These are phyloP conservation scores for Paramyrothecium sp. DNA, from an alignment of 2,329 filamentous ascomycete species.

Conservation along the genomic window DNA sequence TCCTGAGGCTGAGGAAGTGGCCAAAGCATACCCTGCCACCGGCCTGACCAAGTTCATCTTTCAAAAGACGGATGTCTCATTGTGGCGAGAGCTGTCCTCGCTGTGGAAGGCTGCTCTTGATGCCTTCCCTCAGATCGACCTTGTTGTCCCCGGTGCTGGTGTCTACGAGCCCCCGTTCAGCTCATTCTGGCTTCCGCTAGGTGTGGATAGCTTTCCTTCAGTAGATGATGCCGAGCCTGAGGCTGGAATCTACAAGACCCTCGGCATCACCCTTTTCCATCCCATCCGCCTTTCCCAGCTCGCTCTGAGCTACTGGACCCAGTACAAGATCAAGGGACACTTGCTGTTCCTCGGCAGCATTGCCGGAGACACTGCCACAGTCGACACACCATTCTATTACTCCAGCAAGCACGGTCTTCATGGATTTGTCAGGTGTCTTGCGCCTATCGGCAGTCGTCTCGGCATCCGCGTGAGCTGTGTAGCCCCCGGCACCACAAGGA, in stretches of 20 bases:
- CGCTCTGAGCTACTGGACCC: constrained; percentile 35
- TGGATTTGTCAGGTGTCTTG: constrained; percentile 31
- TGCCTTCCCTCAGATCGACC: constrained; percentile 28
- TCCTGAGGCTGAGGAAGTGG: constrained; percentile 29
- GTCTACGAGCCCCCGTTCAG: constrained; percentile 34
- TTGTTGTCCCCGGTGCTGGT: constrained; percentile 35
- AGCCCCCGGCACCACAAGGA: not conserved
- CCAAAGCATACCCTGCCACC: constrained; percentile 23
- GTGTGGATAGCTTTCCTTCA: constrained; percentile 24
- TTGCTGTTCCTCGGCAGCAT: constrained; percentile 33
- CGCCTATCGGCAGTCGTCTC: constrained; percentile 17
- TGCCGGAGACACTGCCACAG: constrained; percentile 24
- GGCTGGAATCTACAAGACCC: constrained; percentile 28
- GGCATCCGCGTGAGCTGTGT: not conserved
- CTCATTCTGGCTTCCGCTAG: constrained; percentile 34
- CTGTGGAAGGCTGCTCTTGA: constrained; percentile 26
- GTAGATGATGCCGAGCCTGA: constrained; percentile 23
- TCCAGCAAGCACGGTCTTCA: constrained; percentile 35
- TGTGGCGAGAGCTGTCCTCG: constrained; percentile 30
- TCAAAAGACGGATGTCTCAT: constrained; percentile 32
- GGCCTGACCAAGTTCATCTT: constrained; percentile 26
- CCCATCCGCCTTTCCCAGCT: constrained; percentile 36
- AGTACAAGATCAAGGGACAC: constrained; percentile 22
- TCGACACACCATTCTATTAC: constrained; percentile 33
- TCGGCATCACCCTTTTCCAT: constrained; percentile 35